phyloP scores from a whole-genome alignment of 306 rosid genomes.

The Medicago lupulina region DNA sequence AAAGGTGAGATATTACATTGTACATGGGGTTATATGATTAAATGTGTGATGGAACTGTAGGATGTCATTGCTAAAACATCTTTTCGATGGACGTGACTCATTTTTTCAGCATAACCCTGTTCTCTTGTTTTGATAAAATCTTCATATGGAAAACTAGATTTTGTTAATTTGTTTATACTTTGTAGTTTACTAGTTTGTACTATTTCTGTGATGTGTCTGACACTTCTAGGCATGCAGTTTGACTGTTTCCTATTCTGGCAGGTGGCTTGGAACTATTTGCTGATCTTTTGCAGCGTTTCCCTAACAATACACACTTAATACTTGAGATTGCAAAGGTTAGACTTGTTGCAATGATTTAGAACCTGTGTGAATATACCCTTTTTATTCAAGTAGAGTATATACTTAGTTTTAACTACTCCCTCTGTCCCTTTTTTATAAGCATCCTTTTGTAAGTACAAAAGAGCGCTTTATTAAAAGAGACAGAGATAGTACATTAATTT shows the following conservation, averaged over 20 bases:
- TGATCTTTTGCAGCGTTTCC: conserved; percentile 95
- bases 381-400: conserved; percentile 20
- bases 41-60: conserved; percentile 21
- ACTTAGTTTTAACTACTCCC: not conserved
- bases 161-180: conserved; percentile 1
- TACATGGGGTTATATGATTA: conserved; percentile 26
- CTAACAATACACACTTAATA: conserved; percentile 81
- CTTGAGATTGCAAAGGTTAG: conserved; percentile 98
- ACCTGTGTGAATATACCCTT: conserved; percentile 28
- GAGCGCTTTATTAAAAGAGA: too few relatives aligned
- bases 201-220: conserved; percentile 25
- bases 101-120: conserved; percentile 26
- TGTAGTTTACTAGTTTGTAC: conserved; percentile 12
- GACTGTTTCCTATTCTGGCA: conserved; percentile 50
- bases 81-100: conserved; percentile 19
- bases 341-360: conserved; percentile 37
- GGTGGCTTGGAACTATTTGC: conserved; percentile 91
- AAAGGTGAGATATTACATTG: conserved; percentile 67
- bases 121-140: conserved; percentile 23
- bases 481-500: too few relatives aligned
- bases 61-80: conserved; percentile 21
- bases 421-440: too few relatives aligned
- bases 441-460: too few relatives aligned
- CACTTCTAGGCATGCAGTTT: conserved; percentile 32
- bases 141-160: not conserved